These are phyloP conservation scores for Berkeleyomyces basicola DNA, from an alignment of 2,329 filamentous ascomycete genomes.

Conservation along the genomic window DNA sequence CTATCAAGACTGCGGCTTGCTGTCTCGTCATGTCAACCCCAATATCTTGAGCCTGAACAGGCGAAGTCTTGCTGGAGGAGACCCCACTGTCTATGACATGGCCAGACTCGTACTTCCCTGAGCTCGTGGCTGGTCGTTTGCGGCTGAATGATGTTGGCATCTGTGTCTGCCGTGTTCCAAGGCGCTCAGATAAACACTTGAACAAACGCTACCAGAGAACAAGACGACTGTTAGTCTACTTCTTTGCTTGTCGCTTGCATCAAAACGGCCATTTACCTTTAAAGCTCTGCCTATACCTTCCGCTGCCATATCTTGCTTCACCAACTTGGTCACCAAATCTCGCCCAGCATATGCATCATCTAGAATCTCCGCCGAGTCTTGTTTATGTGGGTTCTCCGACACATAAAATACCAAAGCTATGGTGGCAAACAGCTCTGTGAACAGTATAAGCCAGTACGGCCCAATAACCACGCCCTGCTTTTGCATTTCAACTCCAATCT, in stretches of 20 bases:
- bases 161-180: slow-evolving; percentile 28
- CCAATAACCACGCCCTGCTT: slow-evolving; percentile 59
- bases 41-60: slow-evolving; percentile 17
- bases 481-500: slow-evolving; percentile 64
- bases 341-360: slow-evolving; percentile 74
- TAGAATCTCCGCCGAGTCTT: slow-evolving; percentile 61
- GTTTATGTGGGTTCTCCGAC: slow-evolving; percentile 61
- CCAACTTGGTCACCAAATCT: slow-evolving; percentile 62
- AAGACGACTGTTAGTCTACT: not conserved
- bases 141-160: not conserved
- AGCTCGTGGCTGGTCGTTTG: slow-evolving; percentile 5
- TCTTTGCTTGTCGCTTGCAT: slow-evolving; percentile 19
- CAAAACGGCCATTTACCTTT: slow-evolving; percentile 32
- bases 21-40: not conserved
- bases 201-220: slow-evolving; percentile 48
- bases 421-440: slow-evolving; percentile 69
- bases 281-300: slow-evolving; percentile 69
- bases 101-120: not conserved
- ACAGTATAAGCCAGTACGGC: slow-evolving; percentile 76
- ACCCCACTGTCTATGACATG: slow-evolving; percentile 1
- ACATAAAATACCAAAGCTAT: slow-evolving; percentile 66
- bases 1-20: not conserved
- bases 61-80: slow-evolving; percentile 17
- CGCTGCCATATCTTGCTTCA: slow-evolving; percentile 73
- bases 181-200: slow-evolving; percentile 58